A percentile compares a stretch with the other conserved stretches of the same genome.
Evolutionary conservation across 1,284 basidiomycete genomes (phyloP).

Genomic region (Marasmius tenuissimus): DNA sequence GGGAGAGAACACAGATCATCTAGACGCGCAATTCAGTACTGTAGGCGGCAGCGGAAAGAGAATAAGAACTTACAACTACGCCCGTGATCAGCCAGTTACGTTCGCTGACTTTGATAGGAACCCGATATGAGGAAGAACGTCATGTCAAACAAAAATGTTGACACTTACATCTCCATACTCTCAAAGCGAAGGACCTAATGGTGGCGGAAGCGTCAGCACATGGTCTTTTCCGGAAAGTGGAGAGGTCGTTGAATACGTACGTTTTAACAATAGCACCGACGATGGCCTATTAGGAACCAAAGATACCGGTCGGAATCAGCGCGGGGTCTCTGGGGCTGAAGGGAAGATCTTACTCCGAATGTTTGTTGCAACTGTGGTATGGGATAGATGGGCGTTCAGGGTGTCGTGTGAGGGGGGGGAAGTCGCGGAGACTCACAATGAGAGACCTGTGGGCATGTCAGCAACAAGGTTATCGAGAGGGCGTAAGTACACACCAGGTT

Average conservation of each 20-base stretch:
- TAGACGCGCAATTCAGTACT: slow-evolving; percentile 19
- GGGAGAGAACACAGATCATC: slow-evolving; percentile 46
- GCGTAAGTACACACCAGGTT: slow-evolving; percentile 42
- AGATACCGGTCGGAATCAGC: slow-evolving; percentile 4
- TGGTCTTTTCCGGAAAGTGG: neutral
- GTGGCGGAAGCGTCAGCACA: neutral
- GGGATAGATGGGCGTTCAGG: neutral
- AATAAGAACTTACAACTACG: slow-evolving; percentile 46
- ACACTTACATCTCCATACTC: slow-evolving; percentile 73
- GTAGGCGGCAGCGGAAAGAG: neutral
- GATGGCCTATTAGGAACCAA: slow-evolving; percentile 38
- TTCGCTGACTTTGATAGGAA: slow-evolving; percentile 50
- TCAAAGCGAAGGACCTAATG: slow-evolving; percentile 56
- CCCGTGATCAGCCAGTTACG: slow-evolving; percentile 53
- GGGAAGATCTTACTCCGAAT: slow-evolving; percentile 48
- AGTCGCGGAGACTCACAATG: slow-evolving; percentile 39
- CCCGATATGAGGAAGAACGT: slow-evolving; percentile 5
- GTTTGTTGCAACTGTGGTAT: slow-evolving; percentile 55
- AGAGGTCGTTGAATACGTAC: slow-evolving; percentile 34
- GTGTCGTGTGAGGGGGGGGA: slow-evolving; percentile 16
- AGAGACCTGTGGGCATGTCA: slow-evolving; percentile 37
- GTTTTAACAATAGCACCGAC: slow-evolving; percentile 60
- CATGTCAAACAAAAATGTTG: slow-evolving; percentile 15
- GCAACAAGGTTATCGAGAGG: slow-evolving; percentile 14
- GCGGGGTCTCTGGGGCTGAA: neutral